Conservation (phyloP, 2,329 filamentous ascomycete genomes). For the Colletotrichum sp. region DNA sequence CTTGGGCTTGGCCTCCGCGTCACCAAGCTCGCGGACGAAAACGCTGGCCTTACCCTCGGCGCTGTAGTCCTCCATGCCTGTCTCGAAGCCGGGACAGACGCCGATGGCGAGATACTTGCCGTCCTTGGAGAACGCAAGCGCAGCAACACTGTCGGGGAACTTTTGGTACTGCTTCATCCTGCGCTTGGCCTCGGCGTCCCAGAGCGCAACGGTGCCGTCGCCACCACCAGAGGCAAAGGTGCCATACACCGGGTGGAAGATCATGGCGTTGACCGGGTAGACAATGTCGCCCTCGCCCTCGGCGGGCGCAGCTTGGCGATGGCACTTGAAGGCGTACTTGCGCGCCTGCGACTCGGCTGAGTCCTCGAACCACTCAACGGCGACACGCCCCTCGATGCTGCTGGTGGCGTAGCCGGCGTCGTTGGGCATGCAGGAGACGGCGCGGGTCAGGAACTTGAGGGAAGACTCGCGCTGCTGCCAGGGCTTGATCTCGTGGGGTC, state of each 20-base stretch:
- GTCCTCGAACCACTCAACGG: slow-evolving; percentile 98
- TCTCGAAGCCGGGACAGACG: slow-evolving; percentile 88
- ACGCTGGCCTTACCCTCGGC: slow-evolving; percentile 78
- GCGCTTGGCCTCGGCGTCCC: slow-evolving; percentile 91
- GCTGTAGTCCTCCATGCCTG: slow-evolving; percentile 78
- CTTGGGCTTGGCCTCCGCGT: slow-evolving; percentile 89
- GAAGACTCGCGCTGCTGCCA: slow-evolving; percentile 95
- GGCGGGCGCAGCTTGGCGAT: slow-evolving; percentile 74
- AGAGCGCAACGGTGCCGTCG: slow-evolving; percentile 89
- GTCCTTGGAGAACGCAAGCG: slow-evolving; percentile 77
- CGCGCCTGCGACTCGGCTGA: slow-evolving; percentile 84
- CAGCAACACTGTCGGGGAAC: slow-evolving; percentile 79
- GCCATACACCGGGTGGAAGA: slow-evolving; percentile 83
- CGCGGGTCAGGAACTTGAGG: slow-evolving; percentile 93
- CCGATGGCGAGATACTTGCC: slow-evolving; percentile 81
- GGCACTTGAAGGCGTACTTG: slow-evolving; percentile 99
- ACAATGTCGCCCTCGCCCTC: slow-evolving; percentile 77
- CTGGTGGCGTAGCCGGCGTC: slow-evolving; percentile 92
- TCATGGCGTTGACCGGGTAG: slow-evolving; percentile 88
- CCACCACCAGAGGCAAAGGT: slow-evolving; percentile 91
- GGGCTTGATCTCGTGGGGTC: slow-evolving; percentile 65
- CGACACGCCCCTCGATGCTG: slow-evolving; percentile 93
- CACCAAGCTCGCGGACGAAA: slow-evolving; percentile 81
- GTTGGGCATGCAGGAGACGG: slow-evolving; percentile 94
- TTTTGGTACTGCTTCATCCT: slow-evolving; percentile 89